Base-by-base conservation (phyloP, 163 green algal genomes). In the Trebouxiophyceae sp. region DNA sequence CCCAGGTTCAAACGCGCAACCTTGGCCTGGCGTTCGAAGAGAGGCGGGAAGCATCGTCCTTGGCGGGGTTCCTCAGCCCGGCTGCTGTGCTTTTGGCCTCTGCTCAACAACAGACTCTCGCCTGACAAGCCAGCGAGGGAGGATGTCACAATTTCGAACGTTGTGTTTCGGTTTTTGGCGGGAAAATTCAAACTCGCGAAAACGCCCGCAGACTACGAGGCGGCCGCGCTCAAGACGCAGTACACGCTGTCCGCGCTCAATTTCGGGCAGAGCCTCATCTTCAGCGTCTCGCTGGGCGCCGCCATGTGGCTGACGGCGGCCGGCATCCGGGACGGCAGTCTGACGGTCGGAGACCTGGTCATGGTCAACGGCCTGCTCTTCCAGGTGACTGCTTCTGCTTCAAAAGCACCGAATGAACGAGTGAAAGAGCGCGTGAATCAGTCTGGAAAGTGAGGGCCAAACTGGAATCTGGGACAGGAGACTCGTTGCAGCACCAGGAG, bases 321-420 rank as follows among this genome's bases (percentile, higher is more conserved):
- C 7, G 86, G 88, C 57, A 86, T 97, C 31, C 54, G 70, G 1
- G 55, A 54, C 31, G 93, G 93, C 3, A 66, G 72, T 3, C 80
- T 96, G 32, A 97, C 86, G 16, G 90, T 99, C 20, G 93, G 93
- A 0, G 93, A 99, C 70, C 70, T 99, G n/a, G 93, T 96, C 45
- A 95, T 98, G 93, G 89, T 99, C 57, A 97, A 99, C 63, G 92
- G 87, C n/a, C 84, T 98, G 66, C 80, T 99, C 23, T 96, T 98
- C 77, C 93, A 98, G 83, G 86, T 96, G 54, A 0, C 32, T 50
- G 12, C 19, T 50, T 50, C 19, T 50, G 39, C n/a, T n/a, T n/a
- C n/a, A n/a, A n/a, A n/a, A n/a, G n/a, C n/a, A n/a, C n/a, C n/a
- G n/a, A n/a, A n/a, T n/a, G n/a, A n/a, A n/a, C n/a, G n/a, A n/a